phyloP scores from a whole-genome alignment of 2,329 filamentous ascomycete species.

The Cercospora nicotianae region DNA sequence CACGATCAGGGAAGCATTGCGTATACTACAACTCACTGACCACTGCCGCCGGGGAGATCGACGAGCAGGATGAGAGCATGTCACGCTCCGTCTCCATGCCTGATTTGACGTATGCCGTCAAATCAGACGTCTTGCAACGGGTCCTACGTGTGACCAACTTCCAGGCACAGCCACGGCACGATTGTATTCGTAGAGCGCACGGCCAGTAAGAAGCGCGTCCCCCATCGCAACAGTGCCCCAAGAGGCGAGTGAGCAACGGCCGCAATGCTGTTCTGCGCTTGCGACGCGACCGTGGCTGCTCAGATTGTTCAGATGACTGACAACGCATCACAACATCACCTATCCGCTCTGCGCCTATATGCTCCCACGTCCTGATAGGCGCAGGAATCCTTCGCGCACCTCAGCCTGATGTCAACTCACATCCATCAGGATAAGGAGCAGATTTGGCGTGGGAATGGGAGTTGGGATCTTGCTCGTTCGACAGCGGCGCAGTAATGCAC shows the following conservation, averaged over 20 bases:
- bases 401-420: background rate
- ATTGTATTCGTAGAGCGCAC: conserved; percentile 16
- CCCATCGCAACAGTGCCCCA: conserved; percentile 4
- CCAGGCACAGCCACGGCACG: conserved; percentile 23
- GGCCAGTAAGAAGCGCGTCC: conserved; percentile 13
- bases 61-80: conserved; percentile 10
- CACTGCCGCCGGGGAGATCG: background rate
- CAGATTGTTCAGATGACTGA: conserved; percentile 21
- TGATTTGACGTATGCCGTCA: conserved; percentile 10
- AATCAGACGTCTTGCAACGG: conserved; percentile 16
- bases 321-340: conserved; percentile 14
- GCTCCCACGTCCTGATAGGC: conserved; percentile 10
- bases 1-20: conserved; percentile 6
- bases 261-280: conserved; percentile 12
- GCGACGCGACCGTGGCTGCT: conserved; percentile 17
- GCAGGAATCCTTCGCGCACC: background rate
- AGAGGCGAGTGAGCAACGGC: background rate
- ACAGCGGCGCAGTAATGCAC: background rate
- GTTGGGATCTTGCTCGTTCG: background rate
- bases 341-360: conserved; percentile 10
- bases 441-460: background rate
- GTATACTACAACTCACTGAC: background rate
- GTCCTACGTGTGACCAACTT: conserved; percentile 19
- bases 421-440: background rate
- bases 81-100: conserved; percentile 11